phyloP scores from a whole-genome alignment of 768 basidiomycete genomes.

The Chalciporus piperatus region DNA sequence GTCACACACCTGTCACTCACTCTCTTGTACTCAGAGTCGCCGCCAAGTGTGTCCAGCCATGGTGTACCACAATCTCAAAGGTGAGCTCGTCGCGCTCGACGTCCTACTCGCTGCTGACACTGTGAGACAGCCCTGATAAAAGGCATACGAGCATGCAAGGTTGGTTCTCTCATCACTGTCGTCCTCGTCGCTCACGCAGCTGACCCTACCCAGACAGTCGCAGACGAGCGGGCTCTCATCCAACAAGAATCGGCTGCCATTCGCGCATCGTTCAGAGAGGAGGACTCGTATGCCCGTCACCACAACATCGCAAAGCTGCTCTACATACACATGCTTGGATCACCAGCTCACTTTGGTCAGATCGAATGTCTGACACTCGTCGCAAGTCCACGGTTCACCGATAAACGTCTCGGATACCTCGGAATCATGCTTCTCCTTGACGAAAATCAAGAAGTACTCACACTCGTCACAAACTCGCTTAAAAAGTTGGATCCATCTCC shows the following conservation, averaged over 20 bases:
- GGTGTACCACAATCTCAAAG: constrained; percentile 88
- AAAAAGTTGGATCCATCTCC: constrained; percentile 69
- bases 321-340: constrained; percentile 99
- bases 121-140: constrained; percentile 81
- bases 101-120: constrained; percentile 19
- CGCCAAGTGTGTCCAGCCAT: constrained; percentile 44
- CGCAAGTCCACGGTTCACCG: constrained; percentile 91
- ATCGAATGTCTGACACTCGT: constrained; percentile 96
- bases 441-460: constrained; percentile 97
- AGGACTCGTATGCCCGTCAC: constrained; percentile 92
- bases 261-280: constrained; percentile 94
- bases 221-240: constrained; percentile 95
- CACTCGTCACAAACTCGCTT: constrained; percentile 94
- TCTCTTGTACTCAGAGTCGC: constrained; percentile 11
- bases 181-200: constrained; percentile 10
- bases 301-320: constrained; percentile 98
- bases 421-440: constrained; percentile 98
- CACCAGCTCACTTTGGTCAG: constrained; percentile 98
- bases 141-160: constrained; percentile 97
- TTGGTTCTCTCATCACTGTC: constrained; percentile 29
- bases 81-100: constrained; percentile 35
- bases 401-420: constrained; percentile 94
- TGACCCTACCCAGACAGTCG: constrained; percentile 70
- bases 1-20: constrained; percentile 24
- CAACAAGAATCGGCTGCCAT: constrained; percentile 98